Evolutionary conservation across 768 basidiomycete species (phyloP).

Genomic region (Dendrothele bispora): DNA sequence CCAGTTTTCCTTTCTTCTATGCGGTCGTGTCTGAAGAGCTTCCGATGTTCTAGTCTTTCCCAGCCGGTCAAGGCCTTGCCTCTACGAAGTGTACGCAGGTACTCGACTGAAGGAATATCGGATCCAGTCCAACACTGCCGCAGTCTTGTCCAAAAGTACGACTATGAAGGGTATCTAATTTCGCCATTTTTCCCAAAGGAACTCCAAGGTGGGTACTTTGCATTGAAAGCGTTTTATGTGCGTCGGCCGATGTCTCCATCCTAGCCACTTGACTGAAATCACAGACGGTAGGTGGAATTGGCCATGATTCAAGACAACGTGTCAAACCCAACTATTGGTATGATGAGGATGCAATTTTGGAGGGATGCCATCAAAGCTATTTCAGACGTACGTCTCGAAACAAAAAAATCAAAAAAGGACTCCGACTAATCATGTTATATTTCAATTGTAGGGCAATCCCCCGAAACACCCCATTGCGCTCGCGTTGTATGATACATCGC

Average conservation of each 20-base stretch:
- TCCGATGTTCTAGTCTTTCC: not conserved
- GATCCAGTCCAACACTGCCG: conserved; percentile 66
- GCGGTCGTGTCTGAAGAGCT: not conserved
- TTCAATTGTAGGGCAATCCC: conserved; percentile 58
- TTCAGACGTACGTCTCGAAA: conserved; percentile 60
- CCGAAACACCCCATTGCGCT: conserved; percentile 81
- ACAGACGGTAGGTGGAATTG: conserved; percentile 42
- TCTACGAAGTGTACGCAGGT: not conserved
- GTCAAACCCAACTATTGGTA: conserved; percentile 72
- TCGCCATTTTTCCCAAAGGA: conserved; percentile 71
- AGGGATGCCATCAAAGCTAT: conserved; percentile 74
- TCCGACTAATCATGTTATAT: too few species aligned
- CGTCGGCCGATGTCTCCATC: conserved; percentile 27
- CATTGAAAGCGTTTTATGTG: conserved; percentile 83
- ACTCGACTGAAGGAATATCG: conserved; percentile 12
- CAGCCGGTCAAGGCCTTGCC: not conserved
- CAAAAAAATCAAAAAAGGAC: too few species aligned
- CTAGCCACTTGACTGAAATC: not conserved
- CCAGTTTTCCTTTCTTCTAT: not conserved
- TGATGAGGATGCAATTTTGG: conserved; percentile 88
- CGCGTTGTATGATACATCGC: conserved; percentile 61
- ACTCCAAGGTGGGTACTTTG: conserved; percentile 69
- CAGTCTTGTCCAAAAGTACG: conserved; percentile 71
- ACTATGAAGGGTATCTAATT: conserved; percentile 77
- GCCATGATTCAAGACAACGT: conserved; percentile 76